Evolutionary conservation across 129 eudicot genomes (phyloP).

Genomic region (Arctium lappa): DNA sequence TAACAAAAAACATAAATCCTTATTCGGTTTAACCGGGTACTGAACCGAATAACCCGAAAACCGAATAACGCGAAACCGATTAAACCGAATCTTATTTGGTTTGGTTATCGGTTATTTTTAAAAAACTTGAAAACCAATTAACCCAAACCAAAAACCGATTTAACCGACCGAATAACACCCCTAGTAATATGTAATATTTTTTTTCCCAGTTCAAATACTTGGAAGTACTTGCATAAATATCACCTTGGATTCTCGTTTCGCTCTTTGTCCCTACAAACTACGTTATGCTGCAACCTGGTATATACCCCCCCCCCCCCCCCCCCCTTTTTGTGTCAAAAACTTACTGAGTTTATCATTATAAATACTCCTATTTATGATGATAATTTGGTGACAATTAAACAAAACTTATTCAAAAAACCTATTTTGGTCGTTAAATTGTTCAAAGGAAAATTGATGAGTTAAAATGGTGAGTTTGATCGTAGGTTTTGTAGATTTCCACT

Average conservation of each 20-base stretch:
- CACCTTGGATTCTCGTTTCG: background rate
- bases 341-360: background rate
- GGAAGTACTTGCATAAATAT: background rate
- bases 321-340: background rate
- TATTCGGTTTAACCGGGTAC: too few relatives aligned
- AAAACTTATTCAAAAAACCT: too few relatives aligned
- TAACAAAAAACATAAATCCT: too few relatives aligned
- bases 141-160: too few relatives aligned
- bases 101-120: too few relatives aligned
- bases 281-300: background rate
- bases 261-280: background rate
- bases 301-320: too few relatives aligned
- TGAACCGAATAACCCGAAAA: too few relatives aligned
- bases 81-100: too few relatives aligned
- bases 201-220: background rate
- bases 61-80: too few relatives aligned
- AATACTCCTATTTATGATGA: background rate
- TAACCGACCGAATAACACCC: too few relatives aligned
- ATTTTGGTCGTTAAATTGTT: background rate
- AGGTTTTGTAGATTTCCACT: background rate
- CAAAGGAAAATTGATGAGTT: background rate
- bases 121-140: too few relatives aligned
- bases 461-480: background rate
- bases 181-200: too few relatives aligned
- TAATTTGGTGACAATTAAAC: background rate